Evolutionary conservation across 306 rosid species (phyloP), one percentile per base, ranked within the genome.

Genomic region (Castanea sativa): DNA sequence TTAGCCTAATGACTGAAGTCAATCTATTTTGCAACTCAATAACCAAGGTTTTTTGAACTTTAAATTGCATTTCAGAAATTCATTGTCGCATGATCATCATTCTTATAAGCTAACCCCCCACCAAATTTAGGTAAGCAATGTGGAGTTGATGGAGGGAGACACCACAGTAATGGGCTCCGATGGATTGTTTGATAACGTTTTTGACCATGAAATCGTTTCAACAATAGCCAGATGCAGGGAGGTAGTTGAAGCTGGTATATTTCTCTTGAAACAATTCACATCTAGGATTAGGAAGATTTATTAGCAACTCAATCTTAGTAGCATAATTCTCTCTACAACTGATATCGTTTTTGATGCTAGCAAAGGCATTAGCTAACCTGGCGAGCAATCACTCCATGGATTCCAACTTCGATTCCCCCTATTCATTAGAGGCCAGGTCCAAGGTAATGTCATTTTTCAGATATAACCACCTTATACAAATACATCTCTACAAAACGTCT

Each of bases 341-440:
- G 75, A 73, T 65, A 82, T 77, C 75, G 67, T 87, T 80, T 83
- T 82, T 76, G 75, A 80, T 88, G 87, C 90, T 91, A 93, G 98
- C 99, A 88, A 90, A 91, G 91, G 89, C 92, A 84, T 86, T 91
- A 86, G 97, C 96, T 90, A 86, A 90, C 85, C 83, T 90, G 83
- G 98, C 98, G 74, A 91, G 90, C 83, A 81, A 68, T 83, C 98
- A 93, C 88, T 90, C 97, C 10, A 55, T 15, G 83, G 94, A 95
- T 85, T 83, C 89, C 63, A 88, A 86, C 63, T 95, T 95, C 69
- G 98, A 95, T 41, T 93, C 98, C 18, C 98, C 99, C 25, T 95
- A 89, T 83, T 85, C 95, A 55, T 75, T 90, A 85, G 99, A 95
- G 84, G 99, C 98, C 78, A 86, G 91, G 75, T 81, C 97, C 64